These are phyloP conservation scores for Silybum marianum DNA, from an alignment of 129 eudicot genomes.

Conservation along the genomic window DNA sequence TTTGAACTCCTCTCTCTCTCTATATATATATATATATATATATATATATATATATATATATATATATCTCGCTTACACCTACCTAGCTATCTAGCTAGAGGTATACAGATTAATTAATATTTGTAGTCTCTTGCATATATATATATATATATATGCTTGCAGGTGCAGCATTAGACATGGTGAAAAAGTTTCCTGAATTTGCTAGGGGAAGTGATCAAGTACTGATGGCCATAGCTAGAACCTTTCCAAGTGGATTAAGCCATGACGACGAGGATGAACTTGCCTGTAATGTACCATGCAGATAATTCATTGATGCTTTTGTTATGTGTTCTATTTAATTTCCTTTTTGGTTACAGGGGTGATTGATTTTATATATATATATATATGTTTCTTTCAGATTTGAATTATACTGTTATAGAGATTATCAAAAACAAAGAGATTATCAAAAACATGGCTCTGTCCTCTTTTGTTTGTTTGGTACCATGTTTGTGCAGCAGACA, in stretches of 20 bases:
- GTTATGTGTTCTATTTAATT: not conserved
- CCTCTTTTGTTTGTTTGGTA: too few species aligned
- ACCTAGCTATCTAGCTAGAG: not conserved
- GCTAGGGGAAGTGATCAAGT: not conserved
- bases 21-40: too few species aligned
- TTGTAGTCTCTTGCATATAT: too few species aligned
- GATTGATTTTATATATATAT: too few species aligned
- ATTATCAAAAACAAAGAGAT: too few species aligned
- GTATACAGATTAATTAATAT: too few species aligned
- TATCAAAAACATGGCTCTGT: too few species aligned
- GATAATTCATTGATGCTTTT: not conserved
- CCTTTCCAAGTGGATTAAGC: not conserved
- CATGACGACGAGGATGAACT: not conserved
- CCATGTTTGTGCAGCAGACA: too few species aligned
- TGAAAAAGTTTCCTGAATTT: not conserved
- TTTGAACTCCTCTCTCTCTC: too few species aligned
- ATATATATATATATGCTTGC: not conserved
- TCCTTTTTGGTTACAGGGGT: not conserved
- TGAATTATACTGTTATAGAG: too few species aligned
- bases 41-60: too few species aligned
- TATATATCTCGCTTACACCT: not conserved
- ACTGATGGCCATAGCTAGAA: conserved; percentile 1
- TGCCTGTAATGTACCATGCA: not conserved
- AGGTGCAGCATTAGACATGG: not conserved
- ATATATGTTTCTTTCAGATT: not conserved